phyloP scores from a whole-genome alignment of 345 rosid species.

The Mangifera indica region DNA sequence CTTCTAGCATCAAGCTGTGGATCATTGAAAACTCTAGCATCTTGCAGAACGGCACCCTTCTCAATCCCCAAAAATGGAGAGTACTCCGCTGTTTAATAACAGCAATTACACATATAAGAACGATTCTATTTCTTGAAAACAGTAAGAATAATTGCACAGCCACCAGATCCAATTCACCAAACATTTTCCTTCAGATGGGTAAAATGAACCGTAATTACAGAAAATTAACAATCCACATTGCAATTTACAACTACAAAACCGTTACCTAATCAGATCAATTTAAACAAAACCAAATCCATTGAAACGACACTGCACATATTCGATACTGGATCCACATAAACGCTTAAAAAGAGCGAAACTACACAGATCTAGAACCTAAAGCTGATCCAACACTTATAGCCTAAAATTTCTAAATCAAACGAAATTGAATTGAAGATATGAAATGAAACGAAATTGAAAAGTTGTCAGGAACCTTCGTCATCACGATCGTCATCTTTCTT shows the following conservation, averaged over 20 bases:
- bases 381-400: slow-evolving; percentile 33
- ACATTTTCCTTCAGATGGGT: slow-evolving; percentile 16
- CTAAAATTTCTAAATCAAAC: slow-evolving; percentile 9
- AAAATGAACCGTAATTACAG: slow-evolving; percentile 4
- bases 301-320: slow-evolving; percentile 7
- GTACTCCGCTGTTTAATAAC: slow-evolving; percentile 61
- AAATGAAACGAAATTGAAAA: slow-evolving; percentile 17
- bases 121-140: not conserved
- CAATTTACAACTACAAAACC: slow-evolving; percentile 5
- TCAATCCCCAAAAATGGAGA: slow-evolving; percentile 95
- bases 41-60: slow-evolving; percentile 98
- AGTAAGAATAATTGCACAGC: slow-evolving; percentile 3
- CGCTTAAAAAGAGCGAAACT: slow-evolving; percentile 4
- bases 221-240: slow-evolving; percentile 25
- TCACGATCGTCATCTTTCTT: slow-evolving; percentile 99
- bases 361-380: slow-evolving; percentile 50
- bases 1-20: slow-evolving; percentile 95
- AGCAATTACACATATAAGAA: slow-evolving; percentile 10
- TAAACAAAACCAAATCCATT: slow-evolving; percentile 9
- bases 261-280: slow-evolving; percentile 28
- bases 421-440: slow-evolving; percentile 5
- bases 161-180: slow-evolving; percentile 20
- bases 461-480: slow-evolving; percentile 69
- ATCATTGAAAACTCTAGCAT: slow-evolving; percentile 95
- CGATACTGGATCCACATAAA: slow-evolving; percentile 2